Evolutionary conservation across 2,329 filamentous ascomycete genomes (phyloP).

Genomic region (Penicillium sp.): DNA sequence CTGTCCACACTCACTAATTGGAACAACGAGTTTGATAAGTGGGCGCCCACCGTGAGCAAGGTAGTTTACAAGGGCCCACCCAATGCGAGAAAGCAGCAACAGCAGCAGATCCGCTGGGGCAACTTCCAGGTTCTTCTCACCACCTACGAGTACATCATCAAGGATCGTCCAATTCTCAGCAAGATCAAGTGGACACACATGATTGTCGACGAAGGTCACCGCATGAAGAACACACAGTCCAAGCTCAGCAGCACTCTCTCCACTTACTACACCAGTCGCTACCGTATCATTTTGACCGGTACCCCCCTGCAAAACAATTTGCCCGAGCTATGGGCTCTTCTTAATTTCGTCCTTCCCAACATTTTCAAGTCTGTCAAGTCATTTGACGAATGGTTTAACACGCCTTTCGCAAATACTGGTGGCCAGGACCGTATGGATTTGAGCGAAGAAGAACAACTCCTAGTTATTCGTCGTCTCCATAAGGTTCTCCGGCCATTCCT

Average conservation of each 20-base stretch:
- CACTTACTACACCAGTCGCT: constrained; percentile 90
- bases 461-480: constrained; percentile 96
- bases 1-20: constrained; percentile 97
- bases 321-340: constrained; percentile 91
- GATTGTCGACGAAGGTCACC: constrained; percentile 99
- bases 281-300: constrained; percentile 94
- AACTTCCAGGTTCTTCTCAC: constrained; percentile 95
- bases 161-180: constrained; percentile 88
- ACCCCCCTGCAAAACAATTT: constrained; percentile 97
- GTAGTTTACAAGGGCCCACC: constrained; percentile 98
- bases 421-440: constrained; percentile 98
- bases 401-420: constrained; percentile 96
- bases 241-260: constrained; percentile 95
- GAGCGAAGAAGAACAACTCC: constrained; percentile 98
- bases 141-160: constrained; percentile 99
- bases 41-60: constrained; percentile 81
- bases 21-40: constrained; percentile 98
- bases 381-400: constrained; percentile 99
- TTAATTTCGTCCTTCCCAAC: constrained; percentile 96
- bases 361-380: constrained; percentile 99
- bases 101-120: constrained; percentile 90
- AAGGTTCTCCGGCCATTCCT: constrained; percentile 97
- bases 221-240: constrained; percentile 98
- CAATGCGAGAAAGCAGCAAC: constrained; percentile 79
- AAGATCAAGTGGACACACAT: constrained; percentile 99